These are phyloP conservation scores for Lathyrus sativus DNA, from an alignment of 306 rosid genomes.

Conservation along the genomic window DNA sequence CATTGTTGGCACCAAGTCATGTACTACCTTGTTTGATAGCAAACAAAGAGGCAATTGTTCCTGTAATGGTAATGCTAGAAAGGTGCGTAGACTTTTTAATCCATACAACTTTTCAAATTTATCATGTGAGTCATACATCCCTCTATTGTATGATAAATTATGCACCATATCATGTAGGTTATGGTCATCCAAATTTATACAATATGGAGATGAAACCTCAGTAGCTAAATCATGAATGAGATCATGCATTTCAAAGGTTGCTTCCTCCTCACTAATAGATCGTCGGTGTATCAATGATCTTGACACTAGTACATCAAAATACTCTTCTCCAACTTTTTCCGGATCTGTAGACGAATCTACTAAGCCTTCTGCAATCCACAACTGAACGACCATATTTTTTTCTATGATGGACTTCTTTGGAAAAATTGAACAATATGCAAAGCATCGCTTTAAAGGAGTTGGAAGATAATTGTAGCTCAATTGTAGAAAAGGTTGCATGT, in stretches of 20 bases:
- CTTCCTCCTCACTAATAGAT: not conserved
- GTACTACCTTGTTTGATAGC: conserved; percentile 10
- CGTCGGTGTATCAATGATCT: conserved; percentile 29
- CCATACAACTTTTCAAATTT: not conserved
- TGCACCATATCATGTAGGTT: not conserved
- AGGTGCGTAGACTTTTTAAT: not conserved
- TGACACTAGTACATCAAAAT: conserved; percentile 37
- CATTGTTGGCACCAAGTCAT: not conserved
- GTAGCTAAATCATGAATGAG: conserved; percentile 41
- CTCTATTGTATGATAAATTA: conserved; percentile 20
- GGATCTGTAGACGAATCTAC: not conserved
- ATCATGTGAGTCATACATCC: not conserved
- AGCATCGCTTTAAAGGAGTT: conserved; percentile 16
- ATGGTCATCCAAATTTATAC: not conserved
- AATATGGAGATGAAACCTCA: not conserved
- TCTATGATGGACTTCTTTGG: conserved; percentile 24
- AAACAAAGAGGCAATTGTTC: conserved; percentile 3
- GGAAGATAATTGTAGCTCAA: not conserved
- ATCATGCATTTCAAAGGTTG: conserved; percentile 12
- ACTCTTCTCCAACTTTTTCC: conserved; percentile 32
- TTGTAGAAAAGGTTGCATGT: not conserved
- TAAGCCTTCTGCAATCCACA: conserved; percentile 46
- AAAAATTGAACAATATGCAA: conserved; percentile 28
- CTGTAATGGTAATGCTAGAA: conserved; percentile 1
- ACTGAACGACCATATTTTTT: conserved; percentile 16